Percentiles rank a stretch among this genome's conserved stretches.
These are phyloP conservation scores for Dichotomocladium elegans DNA, from an alignment of 371 early-diverging fungal genomes.

Conservation along the genomic window DNA sequence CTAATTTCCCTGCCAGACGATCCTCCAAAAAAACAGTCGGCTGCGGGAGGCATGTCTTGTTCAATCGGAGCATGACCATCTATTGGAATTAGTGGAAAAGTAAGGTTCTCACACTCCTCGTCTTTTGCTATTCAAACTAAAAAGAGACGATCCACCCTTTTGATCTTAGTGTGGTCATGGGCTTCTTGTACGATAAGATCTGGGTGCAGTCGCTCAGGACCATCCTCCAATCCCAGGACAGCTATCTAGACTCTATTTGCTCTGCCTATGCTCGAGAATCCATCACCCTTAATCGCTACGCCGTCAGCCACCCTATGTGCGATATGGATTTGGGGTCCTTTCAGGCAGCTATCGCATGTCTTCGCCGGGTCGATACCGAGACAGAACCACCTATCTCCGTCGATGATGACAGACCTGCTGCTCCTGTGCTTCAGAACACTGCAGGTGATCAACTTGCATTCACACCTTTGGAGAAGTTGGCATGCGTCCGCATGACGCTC, in stretches of 20 bases:
- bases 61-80: conserved; percentile 52
- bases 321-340: conserved; percentile 38
- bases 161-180: conserved; percentile 48
- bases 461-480: conserved; percentile 47
- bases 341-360: conserved; percentile 22
- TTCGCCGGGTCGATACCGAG: conserved; percentile 32
- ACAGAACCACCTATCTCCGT: conserved; percentile 4
- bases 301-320: conserved; percentile 36
- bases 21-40: conserved; percentile 35
- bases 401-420: conserved; percentile 4
- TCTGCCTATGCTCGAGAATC: conserved; percentile 26
- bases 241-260: conserved; percentile 30
- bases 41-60: conserved; percentile 39
- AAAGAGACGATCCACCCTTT: too few relatives aligned
- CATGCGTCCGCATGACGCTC: conserved; percentile 31
- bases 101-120: conserved; percentile 17
- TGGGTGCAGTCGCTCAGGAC: conserved; percentile 54
- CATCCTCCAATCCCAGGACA: conserved; percentile 38
- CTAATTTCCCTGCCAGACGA: conserved; percentile 22
- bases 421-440: background rate
- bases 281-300: conserved; percentile 32
- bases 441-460: conserved; percentile 22
- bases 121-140: background rate
- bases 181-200: conserved; percentile 57
- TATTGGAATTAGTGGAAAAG: conserved; percentile 61